Conservation (phyloP, 768 basidiomycete genomes). For the Boletus barrowsii region DNA sequence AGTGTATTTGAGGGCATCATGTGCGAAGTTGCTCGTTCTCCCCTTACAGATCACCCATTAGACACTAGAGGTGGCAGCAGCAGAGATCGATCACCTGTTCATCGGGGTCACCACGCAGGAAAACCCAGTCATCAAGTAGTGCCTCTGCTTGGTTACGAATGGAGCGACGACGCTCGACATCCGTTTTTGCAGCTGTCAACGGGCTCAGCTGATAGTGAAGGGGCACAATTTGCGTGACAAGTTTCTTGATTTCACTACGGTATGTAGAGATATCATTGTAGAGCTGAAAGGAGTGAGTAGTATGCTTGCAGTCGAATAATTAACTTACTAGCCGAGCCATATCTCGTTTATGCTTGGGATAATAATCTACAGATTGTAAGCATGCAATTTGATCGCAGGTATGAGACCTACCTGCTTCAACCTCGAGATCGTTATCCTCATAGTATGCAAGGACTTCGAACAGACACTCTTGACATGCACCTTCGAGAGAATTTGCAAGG, state of each 20-base stretch:
- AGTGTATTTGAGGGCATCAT: background rate
- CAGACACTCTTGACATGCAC: background rate
- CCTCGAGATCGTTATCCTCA: background rate
- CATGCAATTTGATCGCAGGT: background rate
- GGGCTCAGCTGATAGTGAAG: background rate
- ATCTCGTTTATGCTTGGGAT: background rate
- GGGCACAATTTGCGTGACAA: background rate
- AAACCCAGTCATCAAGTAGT: background rate
- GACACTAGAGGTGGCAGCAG: too few relatives aligned
- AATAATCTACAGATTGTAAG: background rate
- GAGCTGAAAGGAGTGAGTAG: background rate
- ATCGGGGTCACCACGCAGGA: background rate
- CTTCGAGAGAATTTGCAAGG: background rate
- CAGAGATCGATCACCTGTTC: background rate
- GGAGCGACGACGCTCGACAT: background rate
- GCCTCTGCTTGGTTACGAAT: background rate
- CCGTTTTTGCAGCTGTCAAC: background rate
- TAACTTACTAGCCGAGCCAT: background rate
- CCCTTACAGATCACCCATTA: background rate
- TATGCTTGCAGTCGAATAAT: background rate
- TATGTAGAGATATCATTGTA: background rate
- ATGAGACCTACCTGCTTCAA: background rate
- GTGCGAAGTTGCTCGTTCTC: background rate
- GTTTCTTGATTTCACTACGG: background rate
- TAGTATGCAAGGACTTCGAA: background rate